Percentiles rank a stretch among this genome's conserved stretches.
phyloP scores from a whole-genome alignment of 192 early-diverging fungal genomes.

The Haplosporangium gracile region DNA sequence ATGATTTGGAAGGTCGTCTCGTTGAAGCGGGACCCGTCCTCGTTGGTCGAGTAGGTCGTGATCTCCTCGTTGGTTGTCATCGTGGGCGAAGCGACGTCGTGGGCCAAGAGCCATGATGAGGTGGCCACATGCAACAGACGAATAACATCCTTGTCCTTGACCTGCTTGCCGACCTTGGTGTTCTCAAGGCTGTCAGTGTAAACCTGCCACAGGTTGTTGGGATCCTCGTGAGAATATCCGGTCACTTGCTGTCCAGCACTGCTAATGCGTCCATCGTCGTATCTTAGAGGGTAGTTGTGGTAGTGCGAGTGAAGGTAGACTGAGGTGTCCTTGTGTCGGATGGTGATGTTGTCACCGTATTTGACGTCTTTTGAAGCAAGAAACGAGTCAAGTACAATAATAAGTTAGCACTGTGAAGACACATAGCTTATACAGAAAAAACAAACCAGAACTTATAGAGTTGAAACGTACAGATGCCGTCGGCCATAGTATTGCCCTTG shows the following conservation, averaged over 20 bases:
- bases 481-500: constrained; percentile 78
- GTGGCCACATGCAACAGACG: constrained; percentile 79
- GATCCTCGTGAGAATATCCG: constrained; percentile 82
- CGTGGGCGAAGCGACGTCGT: constrained; percentile 72
- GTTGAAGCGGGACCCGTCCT: constrained; percentile 67
- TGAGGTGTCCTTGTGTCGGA: constrained; percentile 83
- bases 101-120: constrained; percentile 68
- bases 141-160: constrained; percentile 83
- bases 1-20: constrained; percentile 72
- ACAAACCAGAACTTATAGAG: too few species aligned
- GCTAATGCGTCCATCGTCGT: constrained; percentile 92
- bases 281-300: constrained; percentile 86
- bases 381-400: not conserved
- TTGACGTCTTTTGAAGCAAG: constrained; percentile 72
- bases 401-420: not conserved
- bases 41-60: constrained; percentile 70
- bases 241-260: constrained; percentile 91
- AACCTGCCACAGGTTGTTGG: constrained; percentile 75
- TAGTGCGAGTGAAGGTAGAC: constrained; percentile 86
- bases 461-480: constrained; percentile 62
- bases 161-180: constrained; percentile 54
- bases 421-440: too few species aligned
- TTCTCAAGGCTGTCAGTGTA: constrained; percentile 55
- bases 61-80: constrained; percentile 78
- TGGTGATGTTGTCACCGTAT: constrained; percentile 83